Conservation (phyloP, 2,329 filamentous ascomycete genomes). For the Penicillium aurantiogriseum region DNA sequence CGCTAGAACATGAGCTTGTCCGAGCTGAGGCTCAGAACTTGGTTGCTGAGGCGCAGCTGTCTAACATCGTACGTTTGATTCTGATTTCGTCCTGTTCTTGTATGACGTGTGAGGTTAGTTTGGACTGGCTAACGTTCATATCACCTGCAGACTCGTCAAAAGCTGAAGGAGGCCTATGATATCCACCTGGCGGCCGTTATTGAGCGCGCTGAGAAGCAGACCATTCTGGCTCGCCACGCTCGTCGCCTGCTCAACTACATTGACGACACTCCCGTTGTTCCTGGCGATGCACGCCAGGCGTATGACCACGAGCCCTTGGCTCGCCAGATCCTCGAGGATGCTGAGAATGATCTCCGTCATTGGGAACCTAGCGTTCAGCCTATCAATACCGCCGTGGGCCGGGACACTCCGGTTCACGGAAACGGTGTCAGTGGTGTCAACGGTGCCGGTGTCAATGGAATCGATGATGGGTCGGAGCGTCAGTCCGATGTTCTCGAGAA, state of each 20-base stretch:
- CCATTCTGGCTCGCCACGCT: conserved; percentile 87
- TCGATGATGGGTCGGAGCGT: conserved; percentile 5
- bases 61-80: conserved; percentile 71
- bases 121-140: conserved; percentile 5
- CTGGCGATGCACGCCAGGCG: conserved; percentile 70
- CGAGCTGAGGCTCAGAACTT: conserved; percentile 92
- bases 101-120: background rate
- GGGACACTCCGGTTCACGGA: conserved; percentile 12
- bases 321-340: conserved; percentile 84
- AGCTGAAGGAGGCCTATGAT: conserved; percentile 92
- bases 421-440: background rate
- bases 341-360: conserved; percentile 78
- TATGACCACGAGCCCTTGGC: conserved; percentile 68
- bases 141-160: conserved; percentile 75
- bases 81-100: background rate
- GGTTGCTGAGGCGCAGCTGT: conserved; percentile 93
- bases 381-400: conserved; percentile 50
- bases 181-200: conserved; percentile 86
- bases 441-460: background rate
- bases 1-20: conserved; percentile 93
- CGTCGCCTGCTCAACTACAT: conserved; percentile 79
- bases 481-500: conserved; percentile 10
- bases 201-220: conserved; percentile 95
- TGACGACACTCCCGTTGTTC: conserved; percentile 85
- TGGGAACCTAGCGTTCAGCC: conserved; percentile 64